Conservation (phyloP, 2,329 filamentous ascomycete species). For the Zymoseptoria tritici region DNA sequence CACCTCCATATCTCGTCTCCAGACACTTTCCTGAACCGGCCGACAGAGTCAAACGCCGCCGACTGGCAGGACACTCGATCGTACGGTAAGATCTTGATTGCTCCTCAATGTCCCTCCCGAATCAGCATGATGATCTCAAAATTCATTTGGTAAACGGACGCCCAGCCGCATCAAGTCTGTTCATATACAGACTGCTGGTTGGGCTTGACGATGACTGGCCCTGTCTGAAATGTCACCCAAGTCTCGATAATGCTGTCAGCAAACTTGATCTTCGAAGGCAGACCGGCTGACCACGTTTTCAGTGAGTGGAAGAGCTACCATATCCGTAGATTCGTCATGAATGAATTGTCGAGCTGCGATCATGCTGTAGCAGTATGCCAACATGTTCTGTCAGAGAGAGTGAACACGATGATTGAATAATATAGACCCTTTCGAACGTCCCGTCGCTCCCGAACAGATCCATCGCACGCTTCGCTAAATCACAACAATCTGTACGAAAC, state of each 20-base stretch:
- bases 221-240: slow-evolving; percentile 33
- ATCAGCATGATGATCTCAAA: slow-evolving; percentile 24
- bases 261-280: neutral
- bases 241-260: neutral
- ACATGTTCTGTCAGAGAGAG: neutral
- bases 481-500: neutral
- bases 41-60: neutral
- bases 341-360: neutral
- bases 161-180: slow-evolving; percentile 39
- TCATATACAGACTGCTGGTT: slow-evolving; percentile 37
- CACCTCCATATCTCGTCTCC: neutral
- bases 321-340: neutral
- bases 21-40: neutral
- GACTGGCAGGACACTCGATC: neutral
- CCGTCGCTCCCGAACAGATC: neutral
- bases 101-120: neutral
- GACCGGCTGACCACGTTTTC: neutral
- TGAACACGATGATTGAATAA: neutral
- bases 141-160: slow-evolving; percentile 45
- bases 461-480: neutral
- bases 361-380: neutral
- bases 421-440: neutral
- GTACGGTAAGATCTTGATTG: neutral
- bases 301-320: neutral
- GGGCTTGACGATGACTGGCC: slow-evolving; percentile 44